Conservation (phyloP, 495 filamentous ascomycete genomes). For the Acidiella bohemica region DNA sequence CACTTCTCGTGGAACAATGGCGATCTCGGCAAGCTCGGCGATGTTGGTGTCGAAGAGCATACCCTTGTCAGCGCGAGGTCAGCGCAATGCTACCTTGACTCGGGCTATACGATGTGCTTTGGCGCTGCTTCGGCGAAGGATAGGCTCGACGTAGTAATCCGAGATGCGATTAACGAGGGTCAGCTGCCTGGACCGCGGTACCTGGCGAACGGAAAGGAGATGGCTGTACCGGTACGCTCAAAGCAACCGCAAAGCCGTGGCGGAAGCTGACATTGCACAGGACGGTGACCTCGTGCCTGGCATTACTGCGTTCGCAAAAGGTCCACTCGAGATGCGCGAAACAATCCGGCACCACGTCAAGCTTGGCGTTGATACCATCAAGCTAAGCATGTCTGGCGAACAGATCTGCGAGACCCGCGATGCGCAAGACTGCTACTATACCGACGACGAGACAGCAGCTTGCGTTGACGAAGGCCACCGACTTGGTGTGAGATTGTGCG, state of each 20-base stretch:
- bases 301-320: slow-evolving; percentile 38
- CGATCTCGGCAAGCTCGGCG: slow-evolving; percentile 29
- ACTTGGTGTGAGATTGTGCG: slow-evolving; percentile 33
- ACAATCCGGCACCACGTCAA: slow-evolving; percentile 33
- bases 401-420: slow-evolving; percentile 31
- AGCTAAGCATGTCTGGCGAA: slow-evolving; percentile 41
- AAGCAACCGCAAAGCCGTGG: not conserved
- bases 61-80: slow-evolving; percentile 33
- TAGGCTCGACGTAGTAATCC: slow-evolving; percentile 37
- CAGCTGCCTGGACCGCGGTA: slow-evolving; percentile 40
- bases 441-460: slow-evolving; percentile 36
- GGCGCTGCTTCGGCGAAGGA: slow-evolving; percentile 39
- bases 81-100: slow-evolving; percentile 36
- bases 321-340: slow-evolving; percentile 35
- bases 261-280: not conserved
- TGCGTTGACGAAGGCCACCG: slow-evolving; percentile 40
- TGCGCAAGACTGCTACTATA: slow-evolving; percentile 38
- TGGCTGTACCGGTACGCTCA: slow-evolving; percentile 26
- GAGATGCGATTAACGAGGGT: slow-evolving; percentile 42
- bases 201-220: slow-evolving; percentile 39
- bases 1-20: slow-evolving; percentile 40
- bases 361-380: slow-evolving; percentile 40
- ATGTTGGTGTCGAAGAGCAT: slow-evolving; percentile 37
- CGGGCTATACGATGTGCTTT: slow-evolving; percentile 37
- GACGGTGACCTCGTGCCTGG: slow-evolving; percentile 34